Base-by-base conservation (phyloP, 805 yeast genomes). In the Candida chilensis region DNA sequence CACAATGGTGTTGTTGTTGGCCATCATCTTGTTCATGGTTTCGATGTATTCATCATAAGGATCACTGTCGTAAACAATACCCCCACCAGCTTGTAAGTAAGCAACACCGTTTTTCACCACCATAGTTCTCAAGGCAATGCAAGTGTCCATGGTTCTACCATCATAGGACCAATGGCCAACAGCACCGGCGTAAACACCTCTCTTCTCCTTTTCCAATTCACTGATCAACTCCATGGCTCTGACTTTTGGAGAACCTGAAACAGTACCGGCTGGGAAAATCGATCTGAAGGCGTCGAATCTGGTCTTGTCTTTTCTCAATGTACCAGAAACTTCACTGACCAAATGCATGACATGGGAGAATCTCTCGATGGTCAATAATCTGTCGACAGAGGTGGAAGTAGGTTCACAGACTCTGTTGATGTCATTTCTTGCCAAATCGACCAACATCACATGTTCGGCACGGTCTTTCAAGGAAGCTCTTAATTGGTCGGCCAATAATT, bases 241-340 rank as follows among this genome's bases (percentile, higher is more conserved):
- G 25, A 92, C 94, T 57, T 92, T 92, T 33, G 99, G 99, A 2
- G 99, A 97, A 24, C 99, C 99, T 33, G 94, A 79, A 9, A 90
- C 97, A 2, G 99, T 92, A 27, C 99, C 99, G 1, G 98, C 98
- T 14, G 99, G 99, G 76, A 92, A 92, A 32, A 92, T 85, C 3
- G 96, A 87, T 52, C 98, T 74, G 60, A 92, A 87, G 0, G 98
- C 98, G 60, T 92, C 99, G 49, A 92, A 92, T 40, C 97, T 69
- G 9, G 90, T 78, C 62, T 85, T 80, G 36, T 72, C 96, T 0
- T 64, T 57, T 49, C 99, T 70, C 45, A 92, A 64, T 2, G 79
- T 84, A 10, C 99, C 99, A 37, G 94, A 79, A 14, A 90, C 96
- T 55, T 90, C 94, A 3, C 95, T 82, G 3, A 90, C 96, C 42